phyloP scores from a whole-genome alignment of 1,284 basidiomycete genomes.

The Malassezia yamatoensis region DNA sequence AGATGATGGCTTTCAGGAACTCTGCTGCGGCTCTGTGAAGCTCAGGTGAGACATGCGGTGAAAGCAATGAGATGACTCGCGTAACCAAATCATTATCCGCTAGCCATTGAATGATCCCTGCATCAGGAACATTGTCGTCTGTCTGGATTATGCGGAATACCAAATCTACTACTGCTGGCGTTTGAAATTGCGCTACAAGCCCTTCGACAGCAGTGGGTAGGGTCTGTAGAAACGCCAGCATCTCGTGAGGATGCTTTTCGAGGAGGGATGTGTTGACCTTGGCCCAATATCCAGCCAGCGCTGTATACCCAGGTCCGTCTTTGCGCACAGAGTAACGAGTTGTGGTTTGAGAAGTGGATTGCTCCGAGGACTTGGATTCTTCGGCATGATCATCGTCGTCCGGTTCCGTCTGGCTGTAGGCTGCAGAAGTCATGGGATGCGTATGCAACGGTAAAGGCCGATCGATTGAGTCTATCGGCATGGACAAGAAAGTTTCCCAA shows the following conservation, averaged over 20 bases:
- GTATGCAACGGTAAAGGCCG: conserved; percentile 38
- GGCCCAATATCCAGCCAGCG: conserved; percentile 55
- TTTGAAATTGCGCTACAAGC: conserved; percentile 74
- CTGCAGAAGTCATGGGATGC: conserved; percentile 34
- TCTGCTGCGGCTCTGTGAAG: conserved; percentile 82
- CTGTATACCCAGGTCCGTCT: conserved; percentile 50
- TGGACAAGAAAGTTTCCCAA: conserved; percentile 74
- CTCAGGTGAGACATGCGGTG: conserved; percentile 65
- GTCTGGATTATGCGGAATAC: conserved; percentile 82
- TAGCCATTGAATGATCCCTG: conserved; percentile 74
- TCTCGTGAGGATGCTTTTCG: conserved; percentile 80
- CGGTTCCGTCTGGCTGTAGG: not conserved
- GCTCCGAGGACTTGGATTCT: not conserved
- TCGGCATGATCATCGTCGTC: not conserved
- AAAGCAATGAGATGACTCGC: conserved; percentile 69
- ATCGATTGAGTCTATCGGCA: conserved; percentile 2
- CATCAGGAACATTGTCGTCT: conserved; percentile 73
- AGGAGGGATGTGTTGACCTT: conserved; percentile 81
- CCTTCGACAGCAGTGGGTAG: conserved; percentile 74
- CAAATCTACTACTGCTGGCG: conserved; percentile 81
- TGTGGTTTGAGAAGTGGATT: not conserved
- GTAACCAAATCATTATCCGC: conserved; percentile 73
- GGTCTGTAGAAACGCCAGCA: conserved; percentile 78
- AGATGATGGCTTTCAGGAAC: conserved; percentile 85
- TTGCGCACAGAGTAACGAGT: conserved; percentile 17